Base-by-base conservation (phyloP, 2,329 filamentous ascomycete genomes). In the Cladosporium sp. region DNA sequence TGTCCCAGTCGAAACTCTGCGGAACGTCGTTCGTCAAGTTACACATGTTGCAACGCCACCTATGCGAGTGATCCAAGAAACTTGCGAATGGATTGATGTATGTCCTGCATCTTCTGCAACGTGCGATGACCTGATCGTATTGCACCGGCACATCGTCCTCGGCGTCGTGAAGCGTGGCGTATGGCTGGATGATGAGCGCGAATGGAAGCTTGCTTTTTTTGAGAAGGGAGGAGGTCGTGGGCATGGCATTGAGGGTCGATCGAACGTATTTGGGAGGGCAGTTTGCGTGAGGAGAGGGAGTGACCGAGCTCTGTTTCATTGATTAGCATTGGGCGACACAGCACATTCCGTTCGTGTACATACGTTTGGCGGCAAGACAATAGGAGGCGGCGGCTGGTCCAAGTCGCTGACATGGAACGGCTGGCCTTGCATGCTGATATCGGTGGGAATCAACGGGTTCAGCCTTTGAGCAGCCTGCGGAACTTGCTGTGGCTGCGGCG, bases 1-100 rank as follows among this genome's bases (percentile, higher is more conserved):
- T 85, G 71, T 99, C 93, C 93, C 93, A 99, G 68, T 99, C 93
- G 60, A 99, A 99, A 32, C 91, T 91, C 71, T 99, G 93, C n/a
- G 93, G 93, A 34, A 97, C 92, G 62, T 99, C 93, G 68, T 99
- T 99, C 61, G 91, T 96, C 58, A 99, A 78, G 70, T 96, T 97
- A 72, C 93, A 99, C 91, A 99, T 96, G 73, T 99, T 99, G 76
- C 93, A 99, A 65, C 92, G 86, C 93, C 93, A 99, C 66, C 93
- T 83, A 73, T 99, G 93, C 41, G 93, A 93, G 66, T 97, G 89
- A 63, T 99, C 93, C 54, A 99, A 76, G 74, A 99, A 99, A 41
- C 89, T 89, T 53, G 95, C 93, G 61, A 92, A 99, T 11, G 93
- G 91, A 69, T 97, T 97, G 77, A 97, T 97, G 70, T 97, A 97